Conservation (phyloP, 139 green algal genomes). For the Eudorina sp. region DNA sequence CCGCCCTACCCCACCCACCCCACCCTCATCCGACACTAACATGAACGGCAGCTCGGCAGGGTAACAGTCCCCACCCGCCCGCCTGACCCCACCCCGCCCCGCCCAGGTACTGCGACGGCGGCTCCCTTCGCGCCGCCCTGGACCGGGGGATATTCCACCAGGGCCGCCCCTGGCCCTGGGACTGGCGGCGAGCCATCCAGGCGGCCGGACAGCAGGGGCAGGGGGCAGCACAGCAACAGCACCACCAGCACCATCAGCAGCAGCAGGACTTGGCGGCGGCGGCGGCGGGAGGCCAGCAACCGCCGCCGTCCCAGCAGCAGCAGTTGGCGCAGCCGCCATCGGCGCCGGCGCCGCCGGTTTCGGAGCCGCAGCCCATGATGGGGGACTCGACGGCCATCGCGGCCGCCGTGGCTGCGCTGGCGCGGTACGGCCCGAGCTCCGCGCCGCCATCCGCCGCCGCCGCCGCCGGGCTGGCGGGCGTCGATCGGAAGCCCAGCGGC, state of each 20-base stretch:
- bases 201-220: not conserved
- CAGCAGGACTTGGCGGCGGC: not conserved
- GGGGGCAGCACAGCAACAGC: not conserved
- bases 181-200: not conserved
- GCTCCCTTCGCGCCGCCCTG: constrained; percentile 10
- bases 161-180: constrained; percentile 32
- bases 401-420: not conserved
- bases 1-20: too few relatives aligned
- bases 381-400: not conserved
- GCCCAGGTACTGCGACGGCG: constrained; percentile 33
- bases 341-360: not conserved
- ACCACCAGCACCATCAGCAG: not conserved
- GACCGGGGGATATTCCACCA: constrained; percentile 14
- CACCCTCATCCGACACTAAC: too few relatives aligned
- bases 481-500: not conserved
- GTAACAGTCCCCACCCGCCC: not conserved
- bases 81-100: too few relatives aligned
- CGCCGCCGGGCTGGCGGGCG: too few relatives aligned
- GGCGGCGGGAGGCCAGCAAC: too few relatives aligned
- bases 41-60: too few relatives aligned
- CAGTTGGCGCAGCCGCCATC: not conserved
- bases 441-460: too few relatives aligned
- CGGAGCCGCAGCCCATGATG: not conserved
- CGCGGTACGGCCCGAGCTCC: too few relatives aligned
- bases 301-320: not conserved